These are phyloP conservation scores for Flammula alnicola DNA, from an alignment of 1,284 basidiomycete genomes.

Conservation along the genomic window DNA sequence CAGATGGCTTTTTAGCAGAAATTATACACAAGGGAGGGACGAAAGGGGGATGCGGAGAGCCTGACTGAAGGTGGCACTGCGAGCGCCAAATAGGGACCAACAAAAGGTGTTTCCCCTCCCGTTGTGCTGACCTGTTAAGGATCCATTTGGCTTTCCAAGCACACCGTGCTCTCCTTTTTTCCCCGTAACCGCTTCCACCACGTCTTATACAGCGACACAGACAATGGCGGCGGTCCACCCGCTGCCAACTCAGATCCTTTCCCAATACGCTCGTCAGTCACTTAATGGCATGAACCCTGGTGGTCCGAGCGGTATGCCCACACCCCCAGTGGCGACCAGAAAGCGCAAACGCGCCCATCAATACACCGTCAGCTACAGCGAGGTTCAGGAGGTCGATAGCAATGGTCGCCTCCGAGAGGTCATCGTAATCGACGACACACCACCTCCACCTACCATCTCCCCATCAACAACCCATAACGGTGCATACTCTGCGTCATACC, in stretches of 20 bases:
- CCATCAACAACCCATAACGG: constrained; percentile 70
- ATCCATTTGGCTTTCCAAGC: constrained; percentile 42
- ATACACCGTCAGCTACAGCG: constrained; percentile 80
- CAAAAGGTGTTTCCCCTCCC: constrained; percentile 36
- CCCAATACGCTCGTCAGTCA: constrained; percentile 61
- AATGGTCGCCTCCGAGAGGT: constrained; percentile 77
- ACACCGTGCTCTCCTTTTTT: constrained; percentile 39
- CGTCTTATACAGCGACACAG: constrained; percentile 47
- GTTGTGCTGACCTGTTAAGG: constrained; percentile 37
- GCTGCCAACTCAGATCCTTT: constrained; percentile 57
- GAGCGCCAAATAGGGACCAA: constrained; percentile 41
- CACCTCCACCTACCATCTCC: constrained; percentile 74
- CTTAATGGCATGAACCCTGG: constrained; percentile 42
- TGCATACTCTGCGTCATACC: constrained; percentile 76
- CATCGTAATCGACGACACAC: constrained; percentile 88
- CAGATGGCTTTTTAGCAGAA: not conserved
- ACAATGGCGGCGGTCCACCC: constrained; percentile 75
- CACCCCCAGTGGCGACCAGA: constrained; percentile 67
- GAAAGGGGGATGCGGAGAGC: not conserved
- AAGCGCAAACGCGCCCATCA: constrained; percentile 83
- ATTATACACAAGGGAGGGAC: not conserved
- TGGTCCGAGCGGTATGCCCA: constrained; percentile 60
- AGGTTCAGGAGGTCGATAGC: constrained; percentile 81
- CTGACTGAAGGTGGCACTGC: constrained; percentile 24
- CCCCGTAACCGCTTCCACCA: constrained; percentile 51